Evolutionary conservation across 2,329 filamentous ascomycete genomes (phyloP).

Genomic region (Helotiales sp.): DNA sequence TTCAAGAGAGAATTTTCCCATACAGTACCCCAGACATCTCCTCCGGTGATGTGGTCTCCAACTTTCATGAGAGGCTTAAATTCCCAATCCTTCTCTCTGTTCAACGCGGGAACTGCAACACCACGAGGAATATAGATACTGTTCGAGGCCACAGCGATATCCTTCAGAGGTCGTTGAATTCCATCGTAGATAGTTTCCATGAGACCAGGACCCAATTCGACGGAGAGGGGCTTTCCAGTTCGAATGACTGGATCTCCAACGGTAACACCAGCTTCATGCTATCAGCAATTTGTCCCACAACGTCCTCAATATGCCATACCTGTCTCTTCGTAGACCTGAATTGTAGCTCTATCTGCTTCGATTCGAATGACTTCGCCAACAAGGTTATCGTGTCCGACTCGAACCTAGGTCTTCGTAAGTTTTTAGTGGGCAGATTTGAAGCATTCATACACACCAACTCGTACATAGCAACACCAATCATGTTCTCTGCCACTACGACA

Average conservation of each 20-base stretch:
- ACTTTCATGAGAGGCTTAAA: constrained; percentile 91
- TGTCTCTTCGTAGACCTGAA: constrained; percentile 99
- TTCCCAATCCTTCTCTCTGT: constrained; percentile 93
- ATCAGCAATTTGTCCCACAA: constrained; percentile 22
- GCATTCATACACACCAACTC: constrained; percentile 62
- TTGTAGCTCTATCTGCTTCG: constrained; percentile 90
- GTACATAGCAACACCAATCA: constrained; percentile 99
- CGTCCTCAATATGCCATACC: constrained; percentile 52
- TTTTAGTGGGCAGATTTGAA: constrained; percentile 44
- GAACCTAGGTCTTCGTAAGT: constrained; percentile 58
- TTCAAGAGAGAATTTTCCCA: constrained; percentile 94
- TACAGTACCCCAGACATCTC: constrained; percentile 93
- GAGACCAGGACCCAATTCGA: constrained; percentile 93
- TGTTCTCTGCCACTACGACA: constrained; percentile 95
- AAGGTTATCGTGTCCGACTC: constrained; percentile 87
- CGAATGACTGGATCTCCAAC: constrained; percentile 90
- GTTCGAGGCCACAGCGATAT: constrained; percentile 73
- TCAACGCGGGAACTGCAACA: constrained; percentile 82
- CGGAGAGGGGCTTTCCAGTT: constrained; percentile 93
- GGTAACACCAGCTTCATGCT: constrained; percentile 77
- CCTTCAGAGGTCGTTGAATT: constrained; percentile 91
- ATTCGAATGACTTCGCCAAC: constrained; percentile 98
- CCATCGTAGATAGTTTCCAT: constrained; percentile 99
- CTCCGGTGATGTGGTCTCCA: constrained; percentile 94
- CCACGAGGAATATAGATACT: constrained; percentile 98